Conservation (phyloP, 352 stramenopile species). For the Phytophthora pluvialis region DNA sequence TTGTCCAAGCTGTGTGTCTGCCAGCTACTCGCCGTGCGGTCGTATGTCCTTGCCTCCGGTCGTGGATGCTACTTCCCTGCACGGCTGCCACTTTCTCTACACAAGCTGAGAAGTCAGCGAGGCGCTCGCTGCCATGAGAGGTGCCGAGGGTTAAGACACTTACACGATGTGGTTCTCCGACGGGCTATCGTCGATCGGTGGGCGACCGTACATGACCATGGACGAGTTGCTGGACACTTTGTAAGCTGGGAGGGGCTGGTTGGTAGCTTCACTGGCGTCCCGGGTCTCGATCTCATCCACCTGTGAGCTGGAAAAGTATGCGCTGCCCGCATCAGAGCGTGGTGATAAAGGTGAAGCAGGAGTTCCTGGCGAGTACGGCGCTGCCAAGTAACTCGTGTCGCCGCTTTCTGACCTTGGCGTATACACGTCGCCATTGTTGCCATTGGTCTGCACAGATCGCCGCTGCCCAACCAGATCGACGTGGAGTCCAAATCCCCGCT, state of each 20-base stretch:
- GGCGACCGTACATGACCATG: slow-evolving; percentile 73
- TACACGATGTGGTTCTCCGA: slow-evolving; percentile 49
- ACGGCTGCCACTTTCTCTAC: slow-evolving; percentile 12
- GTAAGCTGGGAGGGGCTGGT: slow-evolving; percentile 47
- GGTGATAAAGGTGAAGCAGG: slow-evolving; percentile 50
- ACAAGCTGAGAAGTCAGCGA: slow-evolving; percentile 23
- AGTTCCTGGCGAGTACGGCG: slow-evolving; percentile 50
- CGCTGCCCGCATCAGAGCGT: slow-evolving; percentile 63
- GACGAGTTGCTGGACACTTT: slow-evolving; percentile 52
- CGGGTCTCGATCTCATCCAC: slow-evolving; percentile 48
- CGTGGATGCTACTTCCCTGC: slow-evolving; percentile 7
- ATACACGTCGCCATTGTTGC: slow-evolving; percentile 24
- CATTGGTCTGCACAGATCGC: slow-evolving; percentile 23
- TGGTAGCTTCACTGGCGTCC: slow-evolving; percentile 30
- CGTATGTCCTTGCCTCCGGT: not conserved
- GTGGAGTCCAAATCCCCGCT: slow-evolving; percentile 67
- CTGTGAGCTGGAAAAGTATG: slow-evolving; percentile 58
- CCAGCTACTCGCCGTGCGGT: slow-evolving; percentile 1
- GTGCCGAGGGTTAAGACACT: slow-evolving; percentile 44
- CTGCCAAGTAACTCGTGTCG: slow-evolving; percentile 55
- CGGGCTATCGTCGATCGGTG: slow-evolving; percentile 21
- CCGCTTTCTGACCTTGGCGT: slow-evolving; percentile 50
- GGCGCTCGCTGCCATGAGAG: slow-evolving; percentile 7
- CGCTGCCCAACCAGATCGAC: slow-evolving; percentile 55
- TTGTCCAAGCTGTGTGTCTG: slow-evolving; percentile 40